Evolutionary conservation across 2,329 filamentous ascomycete species (phyloP), one percentile per base, ranked within the genome.

Genomic region (Gaeumannomyces tritici): DNA sequence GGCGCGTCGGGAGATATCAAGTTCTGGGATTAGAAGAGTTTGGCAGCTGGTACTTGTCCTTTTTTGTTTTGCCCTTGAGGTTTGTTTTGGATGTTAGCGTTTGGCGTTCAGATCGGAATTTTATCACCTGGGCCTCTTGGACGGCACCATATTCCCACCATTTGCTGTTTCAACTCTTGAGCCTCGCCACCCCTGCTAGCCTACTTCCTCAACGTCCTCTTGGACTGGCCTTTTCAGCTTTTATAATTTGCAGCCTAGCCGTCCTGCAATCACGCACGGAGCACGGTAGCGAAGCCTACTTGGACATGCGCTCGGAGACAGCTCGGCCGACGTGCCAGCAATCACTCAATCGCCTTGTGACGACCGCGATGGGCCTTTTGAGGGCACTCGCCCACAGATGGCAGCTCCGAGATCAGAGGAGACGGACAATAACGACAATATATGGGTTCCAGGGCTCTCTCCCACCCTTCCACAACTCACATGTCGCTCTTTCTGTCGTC

Each of bases 1-100:
- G 95, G 95, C 26, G 76, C 96, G 75, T 91, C 96, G 70, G 93
- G 95, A 6, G 81, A 89, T 57, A 91, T 99, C 65, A 90, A 89
- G 73, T 93, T 93, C 73, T 98, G 93, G 91, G 95, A 98, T 81
- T 98, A 82, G 51, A 28, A 5, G 35, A 28, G 26, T 13, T 24
- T 21, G 56, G 57, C 21, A 24, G 56, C 28, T 33, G 27, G 3
- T 33, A 1, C 21, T n/a, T n/a, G 42, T 11, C 13, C 42, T n/a
- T 51, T 18, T n/a, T 13, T 51, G 21, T 51, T 51, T 51, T 51
- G 42, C 21, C 18, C 21, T n/a, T n/a, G n/a, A n/a, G 42, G 18
- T n/a, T n/a, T n/a, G n/a, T 51, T 51, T 51, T 51, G 42, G 42
- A 51, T 51, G 42, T 2, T 51, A 51, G 42, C 42, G 42, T 51